Base-by-base conservation (phyloP, 257 asterid genomes). In the Gentiana macrophylla region DNA sequence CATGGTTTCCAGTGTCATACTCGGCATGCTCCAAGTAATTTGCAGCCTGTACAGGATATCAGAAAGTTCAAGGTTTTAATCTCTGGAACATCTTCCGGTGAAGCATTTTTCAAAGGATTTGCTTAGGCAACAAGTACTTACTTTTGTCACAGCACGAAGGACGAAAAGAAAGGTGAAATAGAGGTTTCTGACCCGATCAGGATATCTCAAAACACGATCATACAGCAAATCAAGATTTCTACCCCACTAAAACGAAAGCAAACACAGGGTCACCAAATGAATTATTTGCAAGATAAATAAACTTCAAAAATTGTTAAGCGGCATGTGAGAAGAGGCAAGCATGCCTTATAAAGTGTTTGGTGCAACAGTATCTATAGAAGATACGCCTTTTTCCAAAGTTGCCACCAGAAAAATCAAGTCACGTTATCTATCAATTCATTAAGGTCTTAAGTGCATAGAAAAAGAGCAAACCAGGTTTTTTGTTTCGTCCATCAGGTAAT, bases 91-190 rank as follows among this genome's bases (percentile, higher is more conserved):
- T 49, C 32, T 12, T 13, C 2, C 2, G 13, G 53, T 4, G 34
- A 49, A 49, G 53, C 5, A 49, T n/a, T 12, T 49, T 3, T 49
- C 33, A 5, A 8, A 49, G 7, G 32, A 49, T 12, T 49, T 5
- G 32, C 32, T 12, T 2, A 3, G 32, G 13, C 8, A 49, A 6
- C 36, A n/a, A n/a, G 24, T n/a, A 57, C 88, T 79, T 57, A 82
- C 94, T 65, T 82, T 84, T 46, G 77, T 76, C 67, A 82, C 89
- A 4, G 86, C 75, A 12, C 79, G 78, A 52, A 82, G 79, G 61
- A 82, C 81, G 62, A 85, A 82, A 54, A 85, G 86, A 50, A 69
- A 82, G 58, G 86, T 72, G 86, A 82, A 82, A 74, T 85, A 82
- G 60, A 85, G 69, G 67, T 82, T 85, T 35, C 76, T 55, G 38